These are phyloP conservation scores for Gamsiella multidivaricata DNA, from an alignment of 192 early-diverging fungal species.

Conservation along the genomic window DNA sequence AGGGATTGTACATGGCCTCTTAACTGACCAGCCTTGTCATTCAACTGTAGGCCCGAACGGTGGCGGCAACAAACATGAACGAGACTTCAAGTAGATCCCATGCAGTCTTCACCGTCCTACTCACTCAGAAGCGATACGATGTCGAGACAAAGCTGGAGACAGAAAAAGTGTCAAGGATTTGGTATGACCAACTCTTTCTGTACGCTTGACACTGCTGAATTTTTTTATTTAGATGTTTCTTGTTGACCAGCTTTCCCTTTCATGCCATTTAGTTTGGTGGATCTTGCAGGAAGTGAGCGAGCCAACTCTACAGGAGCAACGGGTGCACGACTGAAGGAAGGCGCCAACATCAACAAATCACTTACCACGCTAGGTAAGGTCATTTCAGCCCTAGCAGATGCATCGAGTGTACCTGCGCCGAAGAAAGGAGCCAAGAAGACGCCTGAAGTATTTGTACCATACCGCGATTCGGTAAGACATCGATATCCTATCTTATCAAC, in stretches of 20 bases:
- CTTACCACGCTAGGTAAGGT: conserved; percentile 94
- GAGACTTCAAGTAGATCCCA: conserved; percentile 90
- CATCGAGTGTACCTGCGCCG: conserved; percentile 51
- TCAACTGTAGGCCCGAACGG: conserved; percentile 74
- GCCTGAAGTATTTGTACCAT: conserved; percentile 79
- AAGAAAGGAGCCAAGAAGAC: conserved; percentile 59
- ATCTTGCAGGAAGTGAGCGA: conserved; percentile 94
- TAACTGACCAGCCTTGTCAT: neutral
- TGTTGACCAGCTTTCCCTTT: neutral
- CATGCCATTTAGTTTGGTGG: conserved; percentile 74
- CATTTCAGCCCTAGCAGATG: conserved; percentile 88
- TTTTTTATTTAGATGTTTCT: too few species aligned
- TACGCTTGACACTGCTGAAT: neutral
- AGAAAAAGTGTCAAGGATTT: conserved; percentile 80
- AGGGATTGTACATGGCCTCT: too few species aligned
- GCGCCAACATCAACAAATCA: conserved; percentile 95
- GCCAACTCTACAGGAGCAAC: conserved; percentile 88
- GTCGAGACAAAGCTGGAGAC: conserved; percentile 66
- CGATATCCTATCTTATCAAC: neutral
- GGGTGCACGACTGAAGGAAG: conserved; percentile 88
- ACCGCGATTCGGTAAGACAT: conserved; percentile 84
- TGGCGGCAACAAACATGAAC: conserved; percentile 96
- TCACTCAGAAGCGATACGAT: conserved; percentile 75
- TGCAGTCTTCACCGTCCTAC: conserved; percentile 82
- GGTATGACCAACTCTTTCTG: conserved; percentile 41